Base-by-base conservation (phyloP, 768 basidiomycete species). In the Mycena galericulata region DNA sequence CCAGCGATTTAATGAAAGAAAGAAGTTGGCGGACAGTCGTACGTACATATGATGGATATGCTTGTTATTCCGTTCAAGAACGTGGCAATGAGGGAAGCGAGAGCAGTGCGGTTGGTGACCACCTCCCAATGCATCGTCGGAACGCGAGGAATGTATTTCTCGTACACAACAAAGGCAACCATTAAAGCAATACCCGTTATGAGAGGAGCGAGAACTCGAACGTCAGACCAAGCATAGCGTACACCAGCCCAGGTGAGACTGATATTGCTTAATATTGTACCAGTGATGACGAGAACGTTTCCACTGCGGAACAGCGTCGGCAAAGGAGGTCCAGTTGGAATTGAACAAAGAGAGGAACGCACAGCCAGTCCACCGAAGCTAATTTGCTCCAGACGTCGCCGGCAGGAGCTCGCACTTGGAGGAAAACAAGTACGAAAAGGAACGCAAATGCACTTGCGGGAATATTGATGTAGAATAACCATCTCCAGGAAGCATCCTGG, bases 31-130 rank as follows among this genome's bases (percentile, higher is more conserved):
- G 41, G 4, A 26, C 4, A 41, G 14, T 17, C 43, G 29, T 26
- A 58, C 43, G 29, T 26, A 58, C 57, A 58, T n/a, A 58, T n/a
- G n/a, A 58, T 58, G 29, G 57, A 58, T n/a, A 58, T 58, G 15
- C 43, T 58, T 14, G 57, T 46, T 30, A 58, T 58, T 32, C 57
- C 57, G n/a, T 30, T 58, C 14, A 58, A 34, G 30, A 43, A 58
- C 15, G 58, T 60, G 46, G 58, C 46, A 30, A 60, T 36, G 46
- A 60, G 58, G 32, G 58, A 60, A 0, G 24, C 22, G 30, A 60
- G 45, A 14, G 58, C 58, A 3, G 46, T 49, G 9, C 30, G 45
- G 22, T 60, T 49, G 45, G 58, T 36, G 32, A 60, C 46, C 30
- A 49, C 45, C 12, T 60, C 58, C 46, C 58, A 60, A 24, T 34